Evolutionary conservation across 2,329 filamentous ascomycete species (phyloP), one percentile per base, ranked within the genome.

Genomic region (Akanthomyces uredinophilus): DNA sequence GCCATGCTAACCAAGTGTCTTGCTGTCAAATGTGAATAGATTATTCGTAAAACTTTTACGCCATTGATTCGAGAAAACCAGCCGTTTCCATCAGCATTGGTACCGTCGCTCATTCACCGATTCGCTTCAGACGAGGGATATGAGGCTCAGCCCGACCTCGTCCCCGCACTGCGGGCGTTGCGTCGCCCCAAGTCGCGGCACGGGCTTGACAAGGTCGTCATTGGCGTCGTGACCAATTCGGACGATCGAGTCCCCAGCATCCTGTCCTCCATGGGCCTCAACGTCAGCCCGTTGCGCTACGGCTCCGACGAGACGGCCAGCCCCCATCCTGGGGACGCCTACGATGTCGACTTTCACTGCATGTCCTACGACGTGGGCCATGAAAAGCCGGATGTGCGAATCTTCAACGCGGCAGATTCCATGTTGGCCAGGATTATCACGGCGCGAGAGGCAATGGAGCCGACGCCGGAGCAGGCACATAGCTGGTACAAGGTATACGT

Each of bases 191-290:
- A 59, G 10, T 20, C 63, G 3, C 43, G 41, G 7, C 50, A 57
- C 6, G 44, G 35, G 10, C 78, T 77, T 68, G 66, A 73, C 16
- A 70, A 69, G 14, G 75, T 80, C 5, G 72, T 84, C 1, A 73
- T 86, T 5, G 85, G 85, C 29, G 75, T 88, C 6, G 78, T 88
- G 56, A 85, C 84, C 13, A 88, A 88, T 68, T 87, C 85, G 0
- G 86, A 89, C 66, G 78, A 83, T 68, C 77, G 85, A n/a, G 81
- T 87, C 0, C 78, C 80, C 0, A 71, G 71, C 29, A 78, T 88
- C 24, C 70, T 88, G 4, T 71, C 76, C 0, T 83, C 82, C 0
- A 72, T 87, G 5, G 83, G 82, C 1, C 66, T 88, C 32, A 70
- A 68, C 2, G 74, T 87, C 2, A 77, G 75, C 58, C 73, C 76